These are phyloP conservation scores for Gossypium anomalum DNA, from an alignment of 345 rosid genomes.

Conservation along the genomic window DNA sequence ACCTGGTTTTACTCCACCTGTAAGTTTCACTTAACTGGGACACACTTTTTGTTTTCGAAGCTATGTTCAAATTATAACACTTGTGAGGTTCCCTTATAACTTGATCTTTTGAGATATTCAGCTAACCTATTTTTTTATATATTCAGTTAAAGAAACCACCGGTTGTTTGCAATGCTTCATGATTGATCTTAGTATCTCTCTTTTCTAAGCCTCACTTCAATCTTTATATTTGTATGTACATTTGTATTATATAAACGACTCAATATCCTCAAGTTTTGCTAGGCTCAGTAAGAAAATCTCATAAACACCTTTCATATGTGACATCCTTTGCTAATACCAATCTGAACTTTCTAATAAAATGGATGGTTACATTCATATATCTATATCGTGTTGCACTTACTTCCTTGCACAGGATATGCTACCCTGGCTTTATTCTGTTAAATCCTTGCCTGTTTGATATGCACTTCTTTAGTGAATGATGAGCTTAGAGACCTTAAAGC, in stretches of 20 bases:
- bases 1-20: slow-evolving; percentile 49
- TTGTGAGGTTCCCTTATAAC: neutral
- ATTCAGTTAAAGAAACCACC: neutral
- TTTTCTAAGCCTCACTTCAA: neutral
- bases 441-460: neutral
- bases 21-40: slow-evolving; percentile 19
- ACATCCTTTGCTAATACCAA: neutral
- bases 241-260: neutral
- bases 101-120: neutral
- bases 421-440: neutral
- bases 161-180: neutral
- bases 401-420: neutral
- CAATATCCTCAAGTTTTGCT: neutral
- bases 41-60: neutral
- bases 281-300: neutral
- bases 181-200: neutral
- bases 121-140: neutral
- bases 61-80: neutral
- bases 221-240: neutral
- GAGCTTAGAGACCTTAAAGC: neutral
- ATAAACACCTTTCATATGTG: neutral
- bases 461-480: neutral
- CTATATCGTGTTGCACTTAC: neutral
- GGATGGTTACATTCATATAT: neutral
- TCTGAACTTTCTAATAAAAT: neutral